Evolutionary conservation across 2,329 filamentous ascomycete species (phyloP).

Genomic region (Fusarium sp.): DNA sequence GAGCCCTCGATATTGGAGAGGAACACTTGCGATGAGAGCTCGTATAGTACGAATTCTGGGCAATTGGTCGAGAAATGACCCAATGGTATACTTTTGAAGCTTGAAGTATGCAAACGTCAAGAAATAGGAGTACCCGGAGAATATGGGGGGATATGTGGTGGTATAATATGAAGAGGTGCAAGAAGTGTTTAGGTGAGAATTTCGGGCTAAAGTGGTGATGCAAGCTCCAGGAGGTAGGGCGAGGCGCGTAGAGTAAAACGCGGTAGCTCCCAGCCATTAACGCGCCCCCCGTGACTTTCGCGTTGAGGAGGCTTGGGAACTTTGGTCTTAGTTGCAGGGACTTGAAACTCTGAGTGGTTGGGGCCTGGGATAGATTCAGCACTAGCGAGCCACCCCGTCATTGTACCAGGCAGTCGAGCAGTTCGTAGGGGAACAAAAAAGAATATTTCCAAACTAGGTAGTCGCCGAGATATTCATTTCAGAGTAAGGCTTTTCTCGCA

Average conservation of each 20-base stretch:
- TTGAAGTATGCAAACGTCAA: neutral
- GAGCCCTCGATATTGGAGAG: conserved; percentile 36
- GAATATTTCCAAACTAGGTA: conserved; percentile 7
- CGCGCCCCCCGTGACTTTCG: conserved; percentile 46
- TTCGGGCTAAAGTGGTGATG: conserved; percentile 37
- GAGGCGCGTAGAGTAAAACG: conserved; percentile 43
- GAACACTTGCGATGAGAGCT: conserved; percentile 24
- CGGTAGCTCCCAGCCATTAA: conserved; percentile 40
- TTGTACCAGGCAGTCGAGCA: conserved; percentile 11
- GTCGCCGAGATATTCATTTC: conserved; percentile 11
- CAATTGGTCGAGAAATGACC: conserved; percentile 4
- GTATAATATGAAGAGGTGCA: conserved; percentile 15
- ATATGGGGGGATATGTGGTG: neutral
- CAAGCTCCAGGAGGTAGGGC: conserved; percentile 33
- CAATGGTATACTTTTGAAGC: neutral
- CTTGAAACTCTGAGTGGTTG: conserved; percentile 39
- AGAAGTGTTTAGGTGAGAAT: conserved; percentile 22
- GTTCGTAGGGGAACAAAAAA: neutral
- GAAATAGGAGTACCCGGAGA: neutral
- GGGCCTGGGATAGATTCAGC: conserved; percentile 27
- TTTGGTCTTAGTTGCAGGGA: conserved; percentile 19
- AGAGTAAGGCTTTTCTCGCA: conserved; percentile 3
- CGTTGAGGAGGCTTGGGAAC: conserved; percentile 28
- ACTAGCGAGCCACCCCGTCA: conserved; percentile 37
- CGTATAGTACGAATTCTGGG: conserved; percentile 37